A percentile compares a stretch with the other conserved stretches of the same genome.
These are phyloP conservation scores for Nepenthes mirabilis DNA, from an alignment of 148 eudicot species.

Conservation along the genomic window DNA sequence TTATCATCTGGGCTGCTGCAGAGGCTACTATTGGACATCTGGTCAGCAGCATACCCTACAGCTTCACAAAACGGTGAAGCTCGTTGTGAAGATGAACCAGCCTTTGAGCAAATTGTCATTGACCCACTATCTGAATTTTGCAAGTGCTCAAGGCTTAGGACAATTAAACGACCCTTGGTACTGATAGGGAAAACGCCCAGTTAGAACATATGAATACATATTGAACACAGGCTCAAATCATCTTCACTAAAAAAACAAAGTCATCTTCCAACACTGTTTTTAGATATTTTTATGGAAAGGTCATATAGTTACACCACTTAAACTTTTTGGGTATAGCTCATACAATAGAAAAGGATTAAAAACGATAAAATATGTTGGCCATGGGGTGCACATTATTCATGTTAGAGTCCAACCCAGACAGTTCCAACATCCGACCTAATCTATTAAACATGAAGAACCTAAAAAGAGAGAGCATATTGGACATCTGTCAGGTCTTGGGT, in stretches of 20 bases:
- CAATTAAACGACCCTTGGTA: constrained; percentile 77
- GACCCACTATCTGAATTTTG: constrained; percentile 64
- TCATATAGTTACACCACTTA: no score
- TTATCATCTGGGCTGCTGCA: constrained; percentile 85
- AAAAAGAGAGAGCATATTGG: no score
- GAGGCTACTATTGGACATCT: constrained; percentile 48
- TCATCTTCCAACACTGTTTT: background rate
- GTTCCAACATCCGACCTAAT: no score
- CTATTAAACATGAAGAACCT: no score
- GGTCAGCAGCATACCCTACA: constrained; percentile 50
- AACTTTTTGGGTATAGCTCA: no score
- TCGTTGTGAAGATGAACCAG: constrained; percentile 48
- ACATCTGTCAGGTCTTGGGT: no score
- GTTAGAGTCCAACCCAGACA: no score
- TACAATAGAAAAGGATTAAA: no score
- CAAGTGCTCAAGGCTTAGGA: constrained; percentile 67
- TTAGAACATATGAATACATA: constrained; percentile 6
- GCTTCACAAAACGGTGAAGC: constrained; percentile 49
- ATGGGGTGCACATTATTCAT: no score
- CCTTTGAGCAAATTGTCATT: constrained; percentile 35
- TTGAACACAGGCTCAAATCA: background rate
- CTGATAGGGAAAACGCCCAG: constrained; percentile 29
- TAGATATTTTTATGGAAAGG: no score
- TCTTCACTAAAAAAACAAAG: background rate
- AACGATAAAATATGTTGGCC: no score